Conservation (phyloP, 1,284 basidiomycete genomes). For the Ustilago hordei region DNA sequence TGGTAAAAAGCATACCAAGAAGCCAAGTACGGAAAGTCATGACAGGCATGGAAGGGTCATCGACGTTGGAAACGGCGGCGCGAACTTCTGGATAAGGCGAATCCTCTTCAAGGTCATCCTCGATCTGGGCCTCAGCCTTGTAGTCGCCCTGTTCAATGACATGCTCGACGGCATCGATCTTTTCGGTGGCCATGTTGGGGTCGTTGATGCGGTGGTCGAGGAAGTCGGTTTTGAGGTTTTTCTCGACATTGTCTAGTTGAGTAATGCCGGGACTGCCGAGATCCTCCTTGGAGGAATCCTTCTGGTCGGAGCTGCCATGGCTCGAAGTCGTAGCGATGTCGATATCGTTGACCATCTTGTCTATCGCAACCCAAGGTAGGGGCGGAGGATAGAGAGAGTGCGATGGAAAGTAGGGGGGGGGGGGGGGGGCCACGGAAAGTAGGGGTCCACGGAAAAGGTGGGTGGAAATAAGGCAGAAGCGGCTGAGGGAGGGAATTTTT, state of each 20-base stretch:
- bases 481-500: neutral
- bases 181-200: constrained; percentile 52
- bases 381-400: constrained; percentile 6
- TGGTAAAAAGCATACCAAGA: constrained; percentile 61
- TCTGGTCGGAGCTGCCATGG: constrained; percentile 31
- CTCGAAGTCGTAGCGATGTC: constrained; percentile 29
- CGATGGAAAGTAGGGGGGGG: neutral
- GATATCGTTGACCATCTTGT: constrained; percentile 44
- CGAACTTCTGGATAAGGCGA: constrained; percentile 67
- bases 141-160: constrained; percentile 57
- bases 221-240: constrained; percentile 44
- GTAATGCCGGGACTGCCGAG: constrained; percentile 13
- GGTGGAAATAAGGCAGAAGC: neutral
- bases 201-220: constrained; percentile 55
- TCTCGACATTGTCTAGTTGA: constrained; percentile 50
- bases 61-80: constrained; percentile 64
- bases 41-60: constrained; percentile 65
- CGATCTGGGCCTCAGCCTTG: constrained; percentile 52
- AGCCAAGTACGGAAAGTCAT: constrained; percentile 65
- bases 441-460: neutral
- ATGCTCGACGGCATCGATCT: constrained; percentile 50
- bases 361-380: constrained; percentile 10
- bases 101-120: constrained; percentile 59
- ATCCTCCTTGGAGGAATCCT: constrained; percentile 47
- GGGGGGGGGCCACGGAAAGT: neutral